Base-by-base conservation (phyloP, 1,284 basidiomycete genomes). In the Filobasidium uniguttulatum region DNA sequence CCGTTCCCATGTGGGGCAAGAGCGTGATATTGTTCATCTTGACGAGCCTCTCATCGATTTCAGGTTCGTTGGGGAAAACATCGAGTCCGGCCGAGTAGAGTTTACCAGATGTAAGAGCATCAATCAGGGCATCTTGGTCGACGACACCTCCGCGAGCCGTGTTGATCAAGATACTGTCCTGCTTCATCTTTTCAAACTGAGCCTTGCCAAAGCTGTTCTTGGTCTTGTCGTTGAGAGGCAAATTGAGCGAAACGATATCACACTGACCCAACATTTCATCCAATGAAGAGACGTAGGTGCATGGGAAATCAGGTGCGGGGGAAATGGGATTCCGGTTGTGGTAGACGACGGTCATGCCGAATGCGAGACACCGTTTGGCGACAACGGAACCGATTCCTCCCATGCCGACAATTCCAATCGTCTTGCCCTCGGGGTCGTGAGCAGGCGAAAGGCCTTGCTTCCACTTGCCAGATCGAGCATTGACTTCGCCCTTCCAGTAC, bases 81-180 rank as follows among this genome's bases (percentile, higher is more conserved):
- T 94, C 90, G 20, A 96, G 73, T 20, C 90, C 90, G 19, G 85
- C 83, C 2, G 81, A 81, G 45, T 76, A 78, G 53, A 89, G 76
- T 83, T 66, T 61, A n/a, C 87, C 86, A 57, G 81, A 80, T 61
- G 86, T 80, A 52, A 93, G 69, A 12, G 87, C 86, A 17, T 76
- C 76, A 56, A 93, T 83, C 71, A 91, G 73, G 2, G 86, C 88
- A 3, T 77, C 79, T 66, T 93, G 87, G 57, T 91, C 85, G 38
- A 93, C 78, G 22, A 93, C 81, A 61, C 85, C 89, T 5, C 89
- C 89, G 36, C 89, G 72, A 19, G 89, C 88, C 2, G 89, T 93
- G 66, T 93, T 94, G 58, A 93, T 76, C 55, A 96, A 77, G 40
- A 89, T 75, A 1, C 80, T 75, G 6, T 83, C 83, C 49, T 78